These are phyloP conservation scores for Russula sp. DNA, from an alignment of 768 basidiomycete genomes.

Conservation along the genomic window DNA sequence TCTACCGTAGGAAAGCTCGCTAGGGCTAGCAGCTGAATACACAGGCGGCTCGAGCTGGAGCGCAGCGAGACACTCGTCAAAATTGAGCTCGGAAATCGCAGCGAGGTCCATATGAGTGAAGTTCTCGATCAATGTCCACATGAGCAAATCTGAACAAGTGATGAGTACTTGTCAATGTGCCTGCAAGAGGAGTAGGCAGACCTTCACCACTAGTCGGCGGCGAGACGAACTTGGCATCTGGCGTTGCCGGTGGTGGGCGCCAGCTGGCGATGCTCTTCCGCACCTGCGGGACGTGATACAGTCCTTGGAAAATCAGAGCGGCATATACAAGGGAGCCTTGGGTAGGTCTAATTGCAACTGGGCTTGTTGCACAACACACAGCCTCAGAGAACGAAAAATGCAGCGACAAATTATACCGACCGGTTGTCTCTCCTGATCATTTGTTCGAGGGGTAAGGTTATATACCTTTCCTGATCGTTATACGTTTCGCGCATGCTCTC, in stretches of 20 bases:
- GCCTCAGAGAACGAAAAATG: not conserved
- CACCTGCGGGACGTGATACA: constrained; percentile 70
- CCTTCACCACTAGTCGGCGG: constrained; percentile 34
- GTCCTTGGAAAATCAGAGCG: constrained; percentile 54
- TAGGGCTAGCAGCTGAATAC: constrained; percentile 34
- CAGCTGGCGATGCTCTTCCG: constrained; percentile 39
- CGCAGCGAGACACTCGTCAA: constrained; percentile 44
- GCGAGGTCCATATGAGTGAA: constrained; percentile 68
- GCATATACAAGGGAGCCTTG: constrained; percentile 48
- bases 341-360: constrained; percentile 62
- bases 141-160: constrained; percentile 36
- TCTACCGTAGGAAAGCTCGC: constrained; percentile 34
- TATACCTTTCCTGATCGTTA: constrained; percentile 44
- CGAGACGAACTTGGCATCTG: constrained; percentile 22
- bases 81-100: constrained; percentile 49
- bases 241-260: constrained; percentile 21
- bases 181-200: constrained; percentile 24
- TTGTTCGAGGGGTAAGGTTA: constrained; percentile 47
- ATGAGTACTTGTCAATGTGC: constrained; percentile 18
- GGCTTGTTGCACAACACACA: constrained; percentile 37
- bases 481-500: constrained; percentile 49
- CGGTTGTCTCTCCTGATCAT: constrained; percentile 50
- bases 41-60: constrained; percentile 40
- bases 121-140: constrained; percentile 58
- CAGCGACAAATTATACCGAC: constrained; percentile 34